Evolutionary conservation across 2,329 filamentous ascomycete genomes (phyloP).

Genomic region (Trichophyton rubrum): DNA sequence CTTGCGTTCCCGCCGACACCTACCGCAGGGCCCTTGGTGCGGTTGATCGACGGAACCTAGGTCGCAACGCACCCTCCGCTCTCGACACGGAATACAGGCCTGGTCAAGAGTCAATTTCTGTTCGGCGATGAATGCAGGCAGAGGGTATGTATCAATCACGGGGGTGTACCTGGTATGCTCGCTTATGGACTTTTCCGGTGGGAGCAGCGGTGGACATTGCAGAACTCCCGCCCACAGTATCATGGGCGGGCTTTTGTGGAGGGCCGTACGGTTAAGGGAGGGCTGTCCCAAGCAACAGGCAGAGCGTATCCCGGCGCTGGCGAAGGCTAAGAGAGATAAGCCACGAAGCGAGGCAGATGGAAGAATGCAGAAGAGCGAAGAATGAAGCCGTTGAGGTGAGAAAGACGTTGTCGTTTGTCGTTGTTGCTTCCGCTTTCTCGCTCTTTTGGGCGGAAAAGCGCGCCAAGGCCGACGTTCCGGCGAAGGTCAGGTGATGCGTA

Average conservation of each 20-base stretch:
- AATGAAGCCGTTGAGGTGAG: not conserved
- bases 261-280: not conserved
- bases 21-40: slow-evolving; percentile 14
- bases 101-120: slow-evolving; percentile 1
- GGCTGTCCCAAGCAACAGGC: not conserved
- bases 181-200: slow-evolving; percentile 13
- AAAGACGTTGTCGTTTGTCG: not conserved
- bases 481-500: not conserved
- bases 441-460: not conserved
- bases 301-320: not conserved
- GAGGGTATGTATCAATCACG: not conserved
- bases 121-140: too few relatives aligned
- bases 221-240: not conserved
- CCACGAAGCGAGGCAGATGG: not conserved
- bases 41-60: slow-evolving; percentile 15
- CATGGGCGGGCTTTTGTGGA: not conserved
- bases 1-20: slow-evolving; percentile 16
- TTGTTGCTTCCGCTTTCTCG: not conserved
- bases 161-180: slow-evolving; percentile 15
- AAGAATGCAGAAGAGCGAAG: not conserved
- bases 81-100: slow-evolving; percentile 17
- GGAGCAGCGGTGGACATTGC: slow-evolving; percentile 12
- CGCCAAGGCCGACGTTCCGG: not conserved
- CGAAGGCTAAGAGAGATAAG: not conserved
- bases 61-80: slow-evolving; percentile 16